A percentile compares a stretch with the other conserved stretches of the same genome.
Evolutionary conservation across 2,329 filamentous ascomycete genomes (phyloP).

Genomic region (Neoascochyta sp.): DNA sequence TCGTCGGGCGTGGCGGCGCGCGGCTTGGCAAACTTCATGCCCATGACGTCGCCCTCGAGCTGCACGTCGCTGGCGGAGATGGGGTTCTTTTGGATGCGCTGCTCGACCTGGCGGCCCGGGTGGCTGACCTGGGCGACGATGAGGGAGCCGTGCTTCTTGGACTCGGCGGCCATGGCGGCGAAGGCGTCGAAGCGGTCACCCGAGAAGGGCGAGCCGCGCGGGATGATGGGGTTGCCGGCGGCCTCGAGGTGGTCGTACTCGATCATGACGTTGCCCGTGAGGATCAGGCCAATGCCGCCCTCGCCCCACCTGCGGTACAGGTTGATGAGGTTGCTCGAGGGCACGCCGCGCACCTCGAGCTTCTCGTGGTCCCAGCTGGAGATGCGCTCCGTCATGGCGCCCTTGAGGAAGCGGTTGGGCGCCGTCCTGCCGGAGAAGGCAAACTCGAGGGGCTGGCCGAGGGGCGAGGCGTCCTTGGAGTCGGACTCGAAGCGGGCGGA

Average conservation of each 20-base stretch:
- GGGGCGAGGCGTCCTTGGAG: slow-evolving; percentile 38
- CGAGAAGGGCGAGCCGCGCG: slow-evolving; percentile 47
- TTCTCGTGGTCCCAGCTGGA: slow-evolving; percentile 58
- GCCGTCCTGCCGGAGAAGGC: slow-evolving; percentile 53
- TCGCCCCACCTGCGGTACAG: slow-evolving; percentile 53
- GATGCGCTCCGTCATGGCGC: slow-evolving; percentile 63
- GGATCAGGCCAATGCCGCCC: slow-evolving; percentile 45
- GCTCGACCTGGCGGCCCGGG: slow-evolving; percentile 55
- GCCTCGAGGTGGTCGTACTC: slow-evolving; percentile 58
- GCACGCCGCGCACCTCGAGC: slow-evolving; percentile 52
- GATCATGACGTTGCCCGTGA: slow-evolving; percentile 64
- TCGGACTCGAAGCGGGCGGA: slow-evolving; percentile 40
- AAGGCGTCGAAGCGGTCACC: slow-evolving; percentile 60
- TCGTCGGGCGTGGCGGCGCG: slow-evolving; percentile 53
- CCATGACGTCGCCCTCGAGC: slow-evolving; percentile 35
- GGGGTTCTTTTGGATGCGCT: slow-evolving; percentile 47
- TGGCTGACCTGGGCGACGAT: slow-evolving; percentile 61
- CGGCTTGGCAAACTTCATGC: slow-evolving; percentile 52
- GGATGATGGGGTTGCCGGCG: slow-evolving; percentile 59
- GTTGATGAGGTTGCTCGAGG: slow-evolving; percentile 55
- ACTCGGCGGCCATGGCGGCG: slow-evolving; percentile 52
- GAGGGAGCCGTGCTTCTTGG: slow-evolving; percentile 56
- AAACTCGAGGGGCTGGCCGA: slow-evolving; percentile 46
- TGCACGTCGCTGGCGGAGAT: slow-evolving; percentile 49
- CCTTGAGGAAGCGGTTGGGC: slow-evolving; percentile 65